Evolutionary conservation across 371 early-diverging fungal genomes (phyloP), one percentile per base, ranked within the genome.

Genomic region (Sporodiniella umbellata): DNA sequence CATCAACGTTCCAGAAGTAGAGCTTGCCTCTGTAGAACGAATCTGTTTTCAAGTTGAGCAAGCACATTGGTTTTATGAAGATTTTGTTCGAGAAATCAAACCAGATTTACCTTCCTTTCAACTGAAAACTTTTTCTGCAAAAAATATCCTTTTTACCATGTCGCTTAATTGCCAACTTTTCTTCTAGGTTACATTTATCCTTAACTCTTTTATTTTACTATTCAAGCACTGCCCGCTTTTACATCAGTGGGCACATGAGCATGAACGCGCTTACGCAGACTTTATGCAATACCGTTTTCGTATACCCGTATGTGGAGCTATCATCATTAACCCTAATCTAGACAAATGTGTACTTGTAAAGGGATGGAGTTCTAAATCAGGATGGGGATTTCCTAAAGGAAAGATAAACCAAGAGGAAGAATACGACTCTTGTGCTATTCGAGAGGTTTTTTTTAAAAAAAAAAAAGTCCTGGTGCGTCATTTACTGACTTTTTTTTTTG

Each of bases 11-110:
- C 97, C 98, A 15, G 89, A 90, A 37, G 92, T 87, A 60, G 99
- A 99, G 65, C 76, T 93, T 7, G 64, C 85, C 7, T 86, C 92
- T 21, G 84, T 92, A 10, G 96, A 95, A 62, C 81, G 99, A 33
- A 92, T 99, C 42, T 94, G 94, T 58, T 99, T 99, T 68, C 98
- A 98, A 75, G 91, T 99, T 42, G 99, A 99, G 65, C 96, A 98
- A 71, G 99, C 99, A 5, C 97, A 99, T 66, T 99, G 99, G 99
- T 99, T 93, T 70, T 98, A 98, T 70, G 95, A 96, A 61, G 99
- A 99, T 74, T 96, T 98, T 75, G 84, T 95, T 33, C 80, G 95
- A 55, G 91, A 90, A 54, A 72, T 86, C 48, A 85, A 88, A 54
- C 86, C 91, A 8, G 75, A 71, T 38, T 67, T 94, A 40, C 93